These are phyloP conservation scores for Pyrus communis DNA, from an alignment of 306 rosid species.

Conservation along the genomic window DNA sequence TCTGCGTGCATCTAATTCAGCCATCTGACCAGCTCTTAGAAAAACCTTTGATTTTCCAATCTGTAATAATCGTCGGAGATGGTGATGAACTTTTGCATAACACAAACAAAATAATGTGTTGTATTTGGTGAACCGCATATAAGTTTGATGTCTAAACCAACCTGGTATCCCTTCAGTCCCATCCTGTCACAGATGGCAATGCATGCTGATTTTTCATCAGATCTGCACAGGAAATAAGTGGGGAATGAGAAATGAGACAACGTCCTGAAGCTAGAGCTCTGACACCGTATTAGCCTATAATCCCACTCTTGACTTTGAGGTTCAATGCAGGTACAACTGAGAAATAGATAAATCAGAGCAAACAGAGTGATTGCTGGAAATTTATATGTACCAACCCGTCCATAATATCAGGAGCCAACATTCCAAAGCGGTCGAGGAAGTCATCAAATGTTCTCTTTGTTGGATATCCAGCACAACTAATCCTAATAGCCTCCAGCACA, in stretches of 20 bases:
- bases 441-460: slow-evolving; percentile 90
- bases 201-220: slow-evolving; percentile 76
- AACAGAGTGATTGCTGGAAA: neutral
- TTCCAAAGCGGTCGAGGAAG: slow-evolving; percentile 92
- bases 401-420: slow-evolving; percentile 92
- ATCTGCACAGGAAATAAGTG: slow-evolving; percentile 34
- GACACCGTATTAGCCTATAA: neutral
- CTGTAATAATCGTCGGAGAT: slow-evolving; percentile 21
- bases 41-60: slow-evolving; percentile 89
- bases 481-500: slow-evolving; percentile 98
- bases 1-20: slow-evolving; percentile 95
- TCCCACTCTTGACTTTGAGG: slow-evolving; percentile 4
- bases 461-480: slow-evolving; percentile 99
- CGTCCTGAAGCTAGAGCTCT: neutral
- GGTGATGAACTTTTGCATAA: slow-evolving; percentile 6
- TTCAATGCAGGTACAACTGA: neutral
- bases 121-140: neutral
- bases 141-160: slow-evolving; percentile 23
- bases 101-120: slow-evolving; percentile 5
- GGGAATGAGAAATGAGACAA: slow-evolving; percentile 16
- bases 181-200: slow-evolving; percentile 65
- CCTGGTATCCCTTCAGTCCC: slow-evolving; percentile 97
- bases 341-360: neutral
- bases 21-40: slow-evolving; percentile 98
- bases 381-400: slow-evolving; percentile 65